These are phyloP conservation scores for Anisodus tanguticus DNA, from an alignment of 257 asterid genomes.

Conservation along the genomic window DNA sequence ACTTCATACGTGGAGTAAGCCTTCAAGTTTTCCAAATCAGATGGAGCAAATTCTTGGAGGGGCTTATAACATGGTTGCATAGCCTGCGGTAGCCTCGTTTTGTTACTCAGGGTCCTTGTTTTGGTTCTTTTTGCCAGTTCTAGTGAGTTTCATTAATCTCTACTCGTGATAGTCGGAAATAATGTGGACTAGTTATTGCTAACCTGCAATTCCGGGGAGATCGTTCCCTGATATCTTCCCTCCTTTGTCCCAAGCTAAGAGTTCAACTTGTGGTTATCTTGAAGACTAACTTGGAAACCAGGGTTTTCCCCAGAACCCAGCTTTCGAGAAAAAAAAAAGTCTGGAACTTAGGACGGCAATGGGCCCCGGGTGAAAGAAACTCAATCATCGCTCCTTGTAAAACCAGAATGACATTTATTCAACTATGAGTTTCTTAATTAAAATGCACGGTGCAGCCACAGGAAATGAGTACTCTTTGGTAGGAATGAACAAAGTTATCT, in stretches of 20 bases:
- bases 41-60: background rate
- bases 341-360: background rate
- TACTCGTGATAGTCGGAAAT: background rate
- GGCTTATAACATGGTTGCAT: background rate
- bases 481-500: background rate
- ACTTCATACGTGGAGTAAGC: background rate
- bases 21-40: background rate
- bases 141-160: background rate
- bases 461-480: background rate
- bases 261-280: background rate
- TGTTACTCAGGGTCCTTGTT: background rate
- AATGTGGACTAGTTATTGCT: background rate
- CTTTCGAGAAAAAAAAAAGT: background rate
- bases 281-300: background rate
- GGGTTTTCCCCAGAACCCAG: background rate
- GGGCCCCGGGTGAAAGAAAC: background rate
- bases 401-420: background rate
- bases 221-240: background rate
- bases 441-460: background rate
- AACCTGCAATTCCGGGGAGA: background rate
- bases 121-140: background rate
- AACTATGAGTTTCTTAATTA: background rate
- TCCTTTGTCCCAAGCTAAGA: background rate
- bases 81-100: background rate
- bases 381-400: background rate